Evolutionary conservation across 352 stramenopile species (phyloP).

Genomic region (Globisporangium nodosum): DNA sequence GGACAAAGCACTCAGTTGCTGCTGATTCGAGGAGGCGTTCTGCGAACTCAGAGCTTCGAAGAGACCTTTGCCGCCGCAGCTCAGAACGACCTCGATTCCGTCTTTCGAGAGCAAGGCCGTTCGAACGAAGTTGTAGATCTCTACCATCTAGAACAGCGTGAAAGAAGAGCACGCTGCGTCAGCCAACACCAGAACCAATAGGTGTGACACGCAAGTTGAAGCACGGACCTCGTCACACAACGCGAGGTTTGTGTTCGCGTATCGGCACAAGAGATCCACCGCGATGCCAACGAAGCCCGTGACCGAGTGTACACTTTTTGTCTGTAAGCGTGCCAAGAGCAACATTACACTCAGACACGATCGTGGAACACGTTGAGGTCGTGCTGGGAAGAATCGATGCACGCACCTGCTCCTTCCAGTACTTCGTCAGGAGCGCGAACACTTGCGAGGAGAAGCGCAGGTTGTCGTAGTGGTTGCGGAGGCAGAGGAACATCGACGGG

Average conservation of each 20-base stretch:
- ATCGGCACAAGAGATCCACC: slow-evolving; percentile 33
- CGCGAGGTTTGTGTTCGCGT: slow-evolving; percentile 3
- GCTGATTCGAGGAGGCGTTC: not conserved
- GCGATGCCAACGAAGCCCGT: slow-evolving; percentile 60
- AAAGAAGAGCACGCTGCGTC: not conserved
- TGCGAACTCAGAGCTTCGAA: slow-evolving; percentile 19
- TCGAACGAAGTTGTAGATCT: slow-evolving; percentile 61
- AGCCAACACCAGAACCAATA: not conserved
- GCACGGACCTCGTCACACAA: slow-evolving; percentile 8
- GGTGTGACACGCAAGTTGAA: not conserved
- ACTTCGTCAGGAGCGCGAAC: slow-evolving; percentile 49
- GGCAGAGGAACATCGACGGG: slow-evolving; percentile 58
- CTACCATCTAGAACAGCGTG: slow-evolving; percentile 25
- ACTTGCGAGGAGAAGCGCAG: slow-evolving; percentile 43
- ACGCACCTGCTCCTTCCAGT: slow-evolving; percentile 34
- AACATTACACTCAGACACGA: not conserved
- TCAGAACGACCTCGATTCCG: slow-evolving; percentile 37
- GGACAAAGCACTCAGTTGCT: not conserved
- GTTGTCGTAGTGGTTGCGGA: slow-evolving; percentile 41
- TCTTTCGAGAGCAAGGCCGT: slow-evolving; percentile 45
- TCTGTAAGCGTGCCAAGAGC: slow-evolving; percentile 1
- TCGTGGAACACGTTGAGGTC: not conserved
- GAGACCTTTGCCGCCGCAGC: slow-evolving; percentile 42
- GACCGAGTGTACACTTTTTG: slow-evolving; percentile 32
- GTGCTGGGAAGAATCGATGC: too few species aligned